Conservation (phyloP, 2,329 filamentous ascomycete genomes). For the Fusarium continuum region DNA sequence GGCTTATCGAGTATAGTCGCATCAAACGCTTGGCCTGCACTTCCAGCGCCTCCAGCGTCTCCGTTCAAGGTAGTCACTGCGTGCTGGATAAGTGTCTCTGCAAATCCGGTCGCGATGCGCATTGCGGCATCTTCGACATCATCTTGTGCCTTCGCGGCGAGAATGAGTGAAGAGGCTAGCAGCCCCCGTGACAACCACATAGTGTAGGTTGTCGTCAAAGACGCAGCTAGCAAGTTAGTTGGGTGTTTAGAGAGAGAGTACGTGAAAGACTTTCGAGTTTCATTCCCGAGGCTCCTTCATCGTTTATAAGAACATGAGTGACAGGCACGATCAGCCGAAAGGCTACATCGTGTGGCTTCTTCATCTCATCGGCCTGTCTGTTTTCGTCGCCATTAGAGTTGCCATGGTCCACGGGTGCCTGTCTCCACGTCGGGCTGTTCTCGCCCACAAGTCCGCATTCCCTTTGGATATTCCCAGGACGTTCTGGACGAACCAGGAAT, state of each 20-base stretch:
- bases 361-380: constrained; percentile 12
- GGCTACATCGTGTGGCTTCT: constrained; percentile 16
- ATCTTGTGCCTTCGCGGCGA: constrained; percentile 22
- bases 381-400: constrained; percentile 32
- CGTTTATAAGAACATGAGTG: constrained; percentile 24
- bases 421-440: constrained; percentile 14
- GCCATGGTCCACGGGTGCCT: constrained; percentile 9
- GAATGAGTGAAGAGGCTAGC: constrained; percentile 31
- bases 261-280: not conserved
- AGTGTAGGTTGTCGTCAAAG: constrained; percentile 27
- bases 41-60: constrained; percentile 6
- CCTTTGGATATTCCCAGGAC: constrained; percentile 7
- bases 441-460: constrained; percentile 29
- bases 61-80: constrained; percentile 16
- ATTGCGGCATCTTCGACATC: constrained; percentile 17
- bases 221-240: constrained; percentile 19
- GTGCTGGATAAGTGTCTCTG: constrained; percentile 20
- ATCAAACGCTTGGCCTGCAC: constrained; percentile 17
- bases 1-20: constrained; percentile 8
- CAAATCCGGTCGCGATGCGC: constrained; percentile 22
- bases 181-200: constrained; percentile 37
- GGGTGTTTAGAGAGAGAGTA: constrained; percentile 5
- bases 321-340: not conserved
- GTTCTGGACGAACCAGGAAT: constrained; percentile 25
- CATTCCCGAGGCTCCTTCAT: not conserved